Conservation (phyloP, 2,329 filamentous ascomycete species). For the Talaromyces sp. region DNA sequence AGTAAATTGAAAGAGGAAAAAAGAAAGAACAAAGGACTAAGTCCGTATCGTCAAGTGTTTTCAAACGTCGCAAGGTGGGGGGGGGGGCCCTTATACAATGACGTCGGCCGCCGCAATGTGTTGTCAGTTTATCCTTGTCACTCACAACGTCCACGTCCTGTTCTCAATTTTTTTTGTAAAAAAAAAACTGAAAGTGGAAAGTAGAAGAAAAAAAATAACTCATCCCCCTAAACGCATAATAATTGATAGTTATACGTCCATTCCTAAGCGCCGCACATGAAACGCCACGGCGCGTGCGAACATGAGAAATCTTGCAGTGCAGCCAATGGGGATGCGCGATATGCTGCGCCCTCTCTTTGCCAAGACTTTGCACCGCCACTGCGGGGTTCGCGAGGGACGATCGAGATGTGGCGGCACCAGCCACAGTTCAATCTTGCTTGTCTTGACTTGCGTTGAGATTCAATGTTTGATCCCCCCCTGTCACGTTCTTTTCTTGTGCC, state of each 20-base stretch:
- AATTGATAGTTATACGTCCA: not conserved
- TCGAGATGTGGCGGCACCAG: not conserved
- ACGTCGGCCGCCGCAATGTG: constrained; percentile 6
- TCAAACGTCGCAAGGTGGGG: constrained; percentile 3
- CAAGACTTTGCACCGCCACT: not conserved
- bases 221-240: too few species aligned
- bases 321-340: not conserved
- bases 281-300: not conserved
- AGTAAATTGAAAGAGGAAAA: not conserved
- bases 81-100: constrained; percentile 6
- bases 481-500: too few species aligned
- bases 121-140: not conserved
- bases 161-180: not conserved
- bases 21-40: not conserved
- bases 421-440: not conserved
- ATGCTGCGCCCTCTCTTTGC: not conserved
- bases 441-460: not conserved
- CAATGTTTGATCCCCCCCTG: too few species aligned
- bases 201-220: not conserved
- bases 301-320: not conserved
- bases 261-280: not conserved
- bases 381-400: not conserved
- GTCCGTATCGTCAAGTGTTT: not conserved
- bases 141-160: not conserved
- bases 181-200: not conserved